A percentile compares a stretch with the other conserved stretches of the same genome.
These are phyloP conservation scores for Monosporascus sp. DNA, from an alignment of 2,329 filamentous ascomycete genomes.

Conservation along the genomic window DNA sequence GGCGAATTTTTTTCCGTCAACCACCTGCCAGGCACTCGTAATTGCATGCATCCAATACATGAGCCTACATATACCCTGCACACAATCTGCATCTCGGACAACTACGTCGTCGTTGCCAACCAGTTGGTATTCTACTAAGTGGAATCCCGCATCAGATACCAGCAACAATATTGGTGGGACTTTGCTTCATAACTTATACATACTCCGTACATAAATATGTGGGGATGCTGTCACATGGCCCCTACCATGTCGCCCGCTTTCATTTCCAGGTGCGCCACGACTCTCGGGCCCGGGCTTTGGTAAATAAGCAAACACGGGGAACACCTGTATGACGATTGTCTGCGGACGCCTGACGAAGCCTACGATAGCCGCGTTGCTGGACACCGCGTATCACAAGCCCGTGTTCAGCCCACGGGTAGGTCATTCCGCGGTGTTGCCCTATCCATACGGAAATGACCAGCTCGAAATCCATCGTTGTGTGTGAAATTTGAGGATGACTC, in stretches of 20 bases:
- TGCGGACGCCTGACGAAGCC: no score
- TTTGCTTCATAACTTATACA: not conserved
- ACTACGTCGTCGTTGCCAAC: not conserved
- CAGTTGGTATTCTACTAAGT: not conserved
- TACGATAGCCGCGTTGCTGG: no score
- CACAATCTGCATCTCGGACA: not conserved
- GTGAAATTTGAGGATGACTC: not conserved
- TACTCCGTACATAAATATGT: not conserved
- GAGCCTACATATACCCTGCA: not conserved
- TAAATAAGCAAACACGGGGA: no score
- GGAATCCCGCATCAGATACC: not conserved
- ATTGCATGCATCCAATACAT: not conserved
- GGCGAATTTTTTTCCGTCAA: no score
- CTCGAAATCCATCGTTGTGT: not conserved
- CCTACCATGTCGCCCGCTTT: no score
- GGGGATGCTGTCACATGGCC: not conserved
- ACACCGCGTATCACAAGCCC: no score
- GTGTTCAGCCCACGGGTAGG: no score
- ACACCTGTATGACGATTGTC: no score
- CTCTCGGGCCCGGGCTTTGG: no score
- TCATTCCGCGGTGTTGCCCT: no score
- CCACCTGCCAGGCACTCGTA: not conserved
- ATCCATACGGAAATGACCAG: no score
- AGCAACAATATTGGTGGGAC: not conserved
- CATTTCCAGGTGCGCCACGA: no score